These are phyloP conservation scores for Gossypium arboreum DNA, from an alignment of 345 rosid species.

Conservation along the genomic window DNA sequence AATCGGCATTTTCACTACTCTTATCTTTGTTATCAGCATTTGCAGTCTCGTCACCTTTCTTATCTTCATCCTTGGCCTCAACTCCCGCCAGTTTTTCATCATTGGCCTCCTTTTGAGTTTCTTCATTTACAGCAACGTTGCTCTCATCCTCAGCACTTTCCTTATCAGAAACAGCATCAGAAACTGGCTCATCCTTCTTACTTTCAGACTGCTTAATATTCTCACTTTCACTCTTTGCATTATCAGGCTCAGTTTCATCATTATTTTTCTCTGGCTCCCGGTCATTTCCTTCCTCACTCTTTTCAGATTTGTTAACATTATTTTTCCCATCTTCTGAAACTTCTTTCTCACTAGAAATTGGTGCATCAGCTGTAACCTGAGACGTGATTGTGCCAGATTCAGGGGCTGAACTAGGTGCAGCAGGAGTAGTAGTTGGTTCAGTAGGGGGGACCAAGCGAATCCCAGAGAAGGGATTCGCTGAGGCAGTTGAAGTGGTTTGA, in stretches of 20 bases:
- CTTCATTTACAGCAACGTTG: neutral
- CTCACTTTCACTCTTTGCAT: neutral
- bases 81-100: neutral
- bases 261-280: slow-evolving; percentile 15
- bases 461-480: slow-evolving; percentile 83
- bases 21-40: neutral
- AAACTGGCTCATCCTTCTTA: neutral
- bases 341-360: slow-evolving; percentile 22
- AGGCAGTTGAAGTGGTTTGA: slow-evolving; percentile 39
- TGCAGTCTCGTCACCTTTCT: neutral
- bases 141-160: neutral
- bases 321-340: slow-evolving; percentile 26
- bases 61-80: neutral
- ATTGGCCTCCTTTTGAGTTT: slow-evolving; percentile 1
- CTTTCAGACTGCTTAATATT: neutral
- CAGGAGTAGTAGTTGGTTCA: neutral
- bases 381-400: slow-evolving; percentile 22
- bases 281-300: slow-evolving; percentile 17
- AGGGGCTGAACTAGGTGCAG: neutral
- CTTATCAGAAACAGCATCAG: neutral
- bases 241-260: neutral
- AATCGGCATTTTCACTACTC: neutral
- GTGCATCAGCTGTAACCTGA: slow-evolving; percentile 32
- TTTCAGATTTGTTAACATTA: slow-evolving; percentile 14
- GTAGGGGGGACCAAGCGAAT: slow-evolving; percentile 24